These are phyloP conservation scores for Lentinula lateritia DNA, from an alignment of 768 basidiomycete species.

Conservation along the genomic window DNA sequence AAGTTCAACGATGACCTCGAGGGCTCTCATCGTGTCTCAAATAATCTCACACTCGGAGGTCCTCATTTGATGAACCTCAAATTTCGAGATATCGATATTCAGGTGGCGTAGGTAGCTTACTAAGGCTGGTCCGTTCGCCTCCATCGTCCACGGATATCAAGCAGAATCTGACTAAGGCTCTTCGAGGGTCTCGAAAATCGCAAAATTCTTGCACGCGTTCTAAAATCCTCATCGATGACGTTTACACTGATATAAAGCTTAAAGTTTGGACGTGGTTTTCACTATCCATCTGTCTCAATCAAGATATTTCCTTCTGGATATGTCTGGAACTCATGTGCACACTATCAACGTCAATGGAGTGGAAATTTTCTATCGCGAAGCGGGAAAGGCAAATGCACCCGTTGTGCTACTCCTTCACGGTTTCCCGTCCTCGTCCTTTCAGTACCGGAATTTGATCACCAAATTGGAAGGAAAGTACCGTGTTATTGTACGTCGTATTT, in stretches of 20 bases:
- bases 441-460: constrained; percentile 43
- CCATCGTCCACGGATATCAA: not conserved
- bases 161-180: not conserved
- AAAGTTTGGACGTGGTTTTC: no score
- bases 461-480: constrained; percentile 33
- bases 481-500: constrained; percentile 23
- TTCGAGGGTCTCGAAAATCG: not conserved
- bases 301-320: constrained; percentile 1
- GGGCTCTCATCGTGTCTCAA: no score
- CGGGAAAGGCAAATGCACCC: constrained; percentile 24
- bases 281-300: no score
- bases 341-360: constrained; percentile 26
- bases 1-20: not conserved
- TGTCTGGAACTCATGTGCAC: constrained; percentile 15
- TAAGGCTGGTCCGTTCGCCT: no score
- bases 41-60: no score
- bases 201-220: not conserved
- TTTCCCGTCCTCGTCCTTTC: constrained; percentile 42
- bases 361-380: constrained; percentile 39
- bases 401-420: constrained; percentile 43
- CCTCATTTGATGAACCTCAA: no score
- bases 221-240: not conserved
- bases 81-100: no score
- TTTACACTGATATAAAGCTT: not conserved
- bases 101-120: no score